phyloP scores from a whole-genome alignment of 768 basidiomycete species.

The Rubroboletus satanas region DNA sequence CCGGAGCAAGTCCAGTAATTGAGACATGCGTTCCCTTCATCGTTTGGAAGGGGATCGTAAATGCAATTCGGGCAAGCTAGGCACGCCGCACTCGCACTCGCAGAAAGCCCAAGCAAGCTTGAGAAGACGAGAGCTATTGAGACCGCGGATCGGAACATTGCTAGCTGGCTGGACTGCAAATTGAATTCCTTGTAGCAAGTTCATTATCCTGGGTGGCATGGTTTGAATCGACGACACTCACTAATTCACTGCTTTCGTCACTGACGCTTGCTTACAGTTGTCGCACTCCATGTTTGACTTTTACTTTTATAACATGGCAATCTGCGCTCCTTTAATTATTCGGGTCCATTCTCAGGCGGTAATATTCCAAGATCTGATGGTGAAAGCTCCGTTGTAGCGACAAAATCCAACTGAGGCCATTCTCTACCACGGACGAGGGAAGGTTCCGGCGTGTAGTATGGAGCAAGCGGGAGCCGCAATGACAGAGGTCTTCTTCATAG shows the following conservation, averaged over 20 bases:
- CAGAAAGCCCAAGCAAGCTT: background rate
- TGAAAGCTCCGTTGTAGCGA: background rate
- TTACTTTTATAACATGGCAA: background rate
- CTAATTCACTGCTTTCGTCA: background rate
- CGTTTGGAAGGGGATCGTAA: background rate
- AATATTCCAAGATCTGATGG: background rate
- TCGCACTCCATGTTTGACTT: background rate
- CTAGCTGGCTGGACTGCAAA: background rate
- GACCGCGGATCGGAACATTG: background rate
- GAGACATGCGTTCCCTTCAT: slow-evolving; percentile 4
- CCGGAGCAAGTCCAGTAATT: slow-evolving; percentile 9
- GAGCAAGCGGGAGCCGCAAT: background rate
- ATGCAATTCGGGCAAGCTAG: slow-evolving; percentile 2
- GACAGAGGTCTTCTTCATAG: background rate
- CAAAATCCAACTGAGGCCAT: background rate
- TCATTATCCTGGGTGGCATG: background rate
- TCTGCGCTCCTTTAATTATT: background rate
- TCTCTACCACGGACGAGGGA: background rate
- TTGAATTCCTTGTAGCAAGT: background rate
- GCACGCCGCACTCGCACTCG: background rate
- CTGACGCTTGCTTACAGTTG: background rate
- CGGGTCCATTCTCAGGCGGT: background rate
- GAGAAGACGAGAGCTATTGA: background rate
- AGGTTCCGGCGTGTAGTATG: too few species aligned
- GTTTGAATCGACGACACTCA: background rate